Evolutionary conservation across 1,139 yeast genomes (phyloP).

Genomic region (Scheffersomyces quercinus): DNA sequence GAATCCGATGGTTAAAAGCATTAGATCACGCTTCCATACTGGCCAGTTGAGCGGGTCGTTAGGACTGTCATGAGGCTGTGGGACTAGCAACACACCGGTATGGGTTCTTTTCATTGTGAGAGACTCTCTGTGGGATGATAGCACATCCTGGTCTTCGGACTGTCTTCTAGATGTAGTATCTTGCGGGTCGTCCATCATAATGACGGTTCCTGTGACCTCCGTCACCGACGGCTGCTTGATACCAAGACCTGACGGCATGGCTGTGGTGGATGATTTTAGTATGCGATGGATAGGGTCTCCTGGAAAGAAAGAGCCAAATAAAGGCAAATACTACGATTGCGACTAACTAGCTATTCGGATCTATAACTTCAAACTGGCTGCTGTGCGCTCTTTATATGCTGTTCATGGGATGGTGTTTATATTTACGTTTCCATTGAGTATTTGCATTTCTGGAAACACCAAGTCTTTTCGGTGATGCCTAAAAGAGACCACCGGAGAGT

Average conservation of each 20-base stretch:
- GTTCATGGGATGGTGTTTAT: background rate
- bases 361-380: background rate
- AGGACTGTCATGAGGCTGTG: conserved; percentile 47
- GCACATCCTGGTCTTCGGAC: conserved; percentile 3
- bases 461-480: too few relatives aligned
- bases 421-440: too few relatives aligned
- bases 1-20: conserved; percentile 54
- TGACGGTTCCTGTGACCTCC: conserved; percentile 50
- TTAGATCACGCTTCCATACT: conserved; percentile 42
- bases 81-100: conserved; percentile 38
- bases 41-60: conserved; percentile 57
- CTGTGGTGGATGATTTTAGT: background rate
- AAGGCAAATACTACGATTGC: background rate
- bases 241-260: conserved; percentile 22
- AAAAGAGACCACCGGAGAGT: too few relatives aligned
- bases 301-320: background rate
- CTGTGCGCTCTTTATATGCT: background rate
- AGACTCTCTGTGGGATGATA: conserved; percentile 16
- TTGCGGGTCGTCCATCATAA: conserved; percentile 33
- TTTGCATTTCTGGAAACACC: too few relatives aligned
- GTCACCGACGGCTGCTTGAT: conserved; percentile 41
- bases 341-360: background rate
- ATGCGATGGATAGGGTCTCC: background rate
- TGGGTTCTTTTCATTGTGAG: conserved; percentile 21
- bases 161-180: conserved; percentile 11